Conservation (phyloP, 225 moss, liverwort and hornwort species). For the Marchantia paleacea region DNA sequence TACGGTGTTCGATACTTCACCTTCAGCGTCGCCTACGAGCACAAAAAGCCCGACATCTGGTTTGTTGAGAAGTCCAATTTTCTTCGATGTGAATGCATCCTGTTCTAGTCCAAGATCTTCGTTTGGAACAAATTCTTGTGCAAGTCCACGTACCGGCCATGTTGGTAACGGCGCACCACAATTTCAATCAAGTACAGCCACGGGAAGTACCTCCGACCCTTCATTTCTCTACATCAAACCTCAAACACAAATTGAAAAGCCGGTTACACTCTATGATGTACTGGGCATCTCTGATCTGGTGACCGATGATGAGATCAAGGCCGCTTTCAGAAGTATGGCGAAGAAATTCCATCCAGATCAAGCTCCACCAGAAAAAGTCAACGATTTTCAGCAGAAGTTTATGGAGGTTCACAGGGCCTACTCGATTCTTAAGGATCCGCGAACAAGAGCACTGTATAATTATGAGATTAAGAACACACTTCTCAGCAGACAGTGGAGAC, state of each 20-base stretch:
- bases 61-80: constrained; percentile 7
- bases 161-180: background rate
- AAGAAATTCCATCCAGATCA: constrained; percentile 75
- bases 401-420: constrained; percentile 60
- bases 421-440: constrained; percentile 56
- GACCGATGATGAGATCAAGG: constrained; percentile 68
- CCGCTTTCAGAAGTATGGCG: constrained; percentile 64
- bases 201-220: constrained; percentile 19
- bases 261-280: constrained; percentile 51
- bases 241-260: constrained; percentile 10
- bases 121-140: background rate
- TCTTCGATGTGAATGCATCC: background rate
- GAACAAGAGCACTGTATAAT: constrained; percentile 50
- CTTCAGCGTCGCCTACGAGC: constrained; percentile 1
- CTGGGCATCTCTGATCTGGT: constrained; percentile 59
- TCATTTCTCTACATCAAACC: constrained; percentile 1
- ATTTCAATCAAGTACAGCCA: constrained; percentile 13
- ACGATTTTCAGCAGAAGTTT: constrained; percentile 62
- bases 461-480: constrained; percentile 34
- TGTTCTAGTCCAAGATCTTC: constrained; percentile 12
- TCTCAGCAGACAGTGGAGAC: constrained; percentile 1
- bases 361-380: constrained; percentile 51
- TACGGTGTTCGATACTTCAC: background rate
- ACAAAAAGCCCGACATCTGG: background rate
- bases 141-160: background rate